Percentiles rank a stretch among this genome's conserved stretches.
These are phyloP conservation scores for Nakazawaea populi DNA, from an alignment of 805 yeast genomes.

Conservation along the genomic window DNA sequence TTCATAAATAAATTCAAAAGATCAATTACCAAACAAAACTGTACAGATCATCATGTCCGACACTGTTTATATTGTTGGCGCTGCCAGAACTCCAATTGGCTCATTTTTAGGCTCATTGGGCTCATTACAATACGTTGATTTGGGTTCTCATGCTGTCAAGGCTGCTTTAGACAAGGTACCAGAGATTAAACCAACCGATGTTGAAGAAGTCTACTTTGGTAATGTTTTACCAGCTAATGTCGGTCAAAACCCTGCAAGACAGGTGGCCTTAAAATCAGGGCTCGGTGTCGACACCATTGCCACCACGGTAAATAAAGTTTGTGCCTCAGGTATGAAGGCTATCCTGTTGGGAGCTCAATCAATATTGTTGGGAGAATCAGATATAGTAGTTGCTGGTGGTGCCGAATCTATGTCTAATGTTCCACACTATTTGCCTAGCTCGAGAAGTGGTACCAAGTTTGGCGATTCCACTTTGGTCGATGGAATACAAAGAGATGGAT, in stretches of 20 bases:
- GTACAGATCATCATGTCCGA: slow-evolving; percentile 8
- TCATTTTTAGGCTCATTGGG: slow-evolving; percentile 84
- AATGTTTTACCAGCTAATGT: slow-evolving; percentile 88
- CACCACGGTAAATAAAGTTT: slow-evolving; percentile 91
- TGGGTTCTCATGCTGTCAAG: slow-evolving; percentile 90
- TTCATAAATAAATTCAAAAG: too few relatives aligned
- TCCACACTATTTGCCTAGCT: slow-evolving; percentile 74
- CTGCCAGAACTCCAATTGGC: slow-evolving; percentile 95
- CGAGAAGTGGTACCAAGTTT: slow-evolving; percentile 84
- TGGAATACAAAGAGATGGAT: slow-evolving; percentile 89
- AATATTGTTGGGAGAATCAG: slow-evolving; percentile 83
- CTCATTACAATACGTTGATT: slow-evolving; percentile 71
- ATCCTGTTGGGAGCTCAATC: slow-evolving; percentile 88
- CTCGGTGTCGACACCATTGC: slow-evolving; percentile 76
- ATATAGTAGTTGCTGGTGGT: slow-evolving; percentile 94
- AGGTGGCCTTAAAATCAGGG: slow-evolving; percentile 90
- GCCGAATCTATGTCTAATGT: slow-evolving; percentile 96
- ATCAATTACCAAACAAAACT: not conserved
- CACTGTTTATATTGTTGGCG: slow-evolving; percentile 80
- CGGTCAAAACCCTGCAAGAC: slow-evolving; percentile 98
- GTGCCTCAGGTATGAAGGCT: slow-evolving; percentile 95
- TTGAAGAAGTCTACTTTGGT: slow-evolving; percentile 90
- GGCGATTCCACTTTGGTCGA: slow-evolving; percentile 80
- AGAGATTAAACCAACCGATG: slow-evolving; percentile 65
- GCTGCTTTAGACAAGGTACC: slow-evolving; percentile 84